These are phyloP conservation scores for Daucus carota DNA, from an alignment of 129 eudicot genomes.

Conservation along the genomic window DH1_v3.0 NC_030381.2:31168501-31169000, in stretches of 20 bases:
- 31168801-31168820: not conserved
- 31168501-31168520: slow-evolving; percentile 54
- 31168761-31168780: not conserved
- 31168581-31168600: slow-evolving; percentile 20
- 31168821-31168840: not conserved
- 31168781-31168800: not conserved
- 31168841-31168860: not conserved
- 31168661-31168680: slow-evolving; percentile 57
- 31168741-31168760: not conserved
- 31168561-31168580: slow-evolving; percentile 17
- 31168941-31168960: not conserved
- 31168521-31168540: slow-evolving; percentile 72
- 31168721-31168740: slow-evolving; percentile 3
- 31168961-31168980: not conserved
- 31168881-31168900: not conserved
- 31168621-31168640: slow-evolving; percentile 54
- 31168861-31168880: not conserved
- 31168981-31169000: not conserved
- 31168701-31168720: slow-evolving; percentile 67
- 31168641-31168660: slow-evolving; percentile 52
- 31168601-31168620: slow-evolving; percentile 42
- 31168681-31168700: slow-evolving; percentile 41
- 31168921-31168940: not conserved
- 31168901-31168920: not conserved
- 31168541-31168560: slow-evolving; percentile 21